phyloP scores from a whole-genome alignment of 495 filamentous ascomycete species.

The Tuber indicum region DNA sequence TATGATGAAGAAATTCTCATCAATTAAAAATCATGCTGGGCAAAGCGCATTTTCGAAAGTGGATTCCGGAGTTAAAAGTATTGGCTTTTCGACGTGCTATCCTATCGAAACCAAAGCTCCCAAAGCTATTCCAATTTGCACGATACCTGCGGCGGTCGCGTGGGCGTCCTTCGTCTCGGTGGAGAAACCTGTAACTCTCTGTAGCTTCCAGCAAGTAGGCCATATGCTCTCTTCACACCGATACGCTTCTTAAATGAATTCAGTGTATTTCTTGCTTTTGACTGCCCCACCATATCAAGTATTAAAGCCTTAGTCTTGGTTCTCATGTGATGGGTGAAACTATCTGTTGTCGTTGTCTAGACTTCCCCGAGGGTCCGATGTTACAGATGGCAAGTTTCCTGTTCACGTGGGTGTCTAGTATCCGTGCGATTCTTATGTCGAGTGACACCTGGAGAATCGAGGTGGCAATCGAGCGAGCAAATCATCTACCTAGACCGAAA shows the following conservation, averaged over 20 bases:
- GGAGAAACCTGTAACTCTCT: too few species aligned
- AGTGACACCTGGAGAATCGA: neutral
- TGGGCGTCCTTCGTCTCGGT: too few species aligned
- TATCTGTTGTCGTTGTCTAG: neutral
- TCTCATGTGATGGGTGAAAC: neutral
- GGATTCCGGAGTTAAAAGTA: too few species aligned
- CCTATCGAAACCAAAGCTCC: too few species aligned
- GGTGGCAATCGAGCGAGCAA: neutral
- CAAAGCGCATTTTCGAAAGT: too few species aligned
- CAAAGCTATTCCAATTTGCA: too few species aligned
- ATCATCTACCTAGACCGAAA: neutral
- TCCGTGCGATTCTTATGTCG: neutral
- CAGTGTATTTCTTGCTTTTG: neutral
- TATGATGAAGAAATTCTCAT: too few species aligned
- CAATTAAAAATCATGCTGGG: too few species aligned
- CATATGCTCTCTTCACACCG: neutral
- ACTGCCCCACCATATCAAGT: neutral
- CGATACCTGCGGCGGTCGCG: too few species aligned
- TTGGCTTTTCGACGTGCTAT: too few species aligned
- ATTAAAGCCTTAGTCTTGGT: neutral
- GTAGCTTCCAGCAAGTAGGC: neutral
- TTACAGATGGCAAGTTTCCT: neutral
- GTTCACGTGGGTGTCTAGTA: neutral
- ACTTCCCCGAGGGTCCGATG: neutral
- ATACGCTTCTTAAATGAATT: neutral